These are phyloP conservation scores for Microsporum ferrugineum DNA, from an alignment of 2,329 filamentous ascomycete species.

Conservation along the genomic window DNA sequence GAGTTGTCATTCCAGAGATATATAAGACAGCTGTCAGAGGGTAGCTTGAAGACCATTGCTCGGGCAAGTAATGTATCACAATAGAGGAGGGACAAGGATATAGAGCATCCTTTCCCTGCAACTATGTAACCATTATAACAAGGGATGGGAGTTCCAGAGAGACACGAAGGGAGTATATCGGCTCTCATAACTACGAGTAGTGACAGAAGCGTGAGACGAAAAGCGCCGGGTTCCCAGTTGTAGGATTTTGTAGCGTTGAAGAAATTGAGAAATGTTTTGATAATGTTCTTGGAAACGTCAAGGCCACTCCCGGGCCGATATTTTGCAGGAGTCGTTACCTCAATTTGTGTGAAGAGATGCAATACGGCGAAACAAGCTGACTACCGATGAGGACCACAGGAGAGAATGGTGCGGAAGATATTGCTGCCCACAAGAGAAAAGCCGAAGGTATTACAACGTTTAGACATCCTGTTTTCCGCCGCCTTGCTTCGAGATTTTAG, in stretches of 20 bases:
- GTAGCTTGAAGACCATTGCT: background rate
- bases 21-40: background rate
- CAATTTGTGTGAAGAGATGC: constrained; percentile 23
- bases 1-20: background rate
- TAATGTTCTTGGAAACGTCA: background rate
- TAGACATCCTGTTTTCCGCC: constrained; percentile 30
- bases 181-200: constrained; percentile 4
- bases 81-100: background rate
- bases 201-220: background rate
- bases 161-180: background rate
- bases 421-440: constrained; percentile 34
- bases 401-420: constrained; percentile 25
- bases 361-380: constrained; percentile 32
- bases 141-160: background rate
- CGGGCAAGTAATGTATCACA: background rate
- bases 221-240: background rate
- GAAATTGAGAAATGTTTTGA: constrained; percentile 1
- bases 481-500: constrained; percentile 30
- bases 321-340: constrained; percentile 35
- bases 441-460: constrained; percentile 36
- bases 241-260: constrained; percentile 1
- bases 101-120: background rate
- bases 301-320: constrained; percentile 17
- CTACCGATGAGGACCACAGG: constrained; percentile 31
- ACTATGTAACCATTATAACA: background rate